Evolutionary conservation across 2,329 filamentous ascomycete genomes (phyloP).

Genomic region (Sphaerulina populicola): DNA sequence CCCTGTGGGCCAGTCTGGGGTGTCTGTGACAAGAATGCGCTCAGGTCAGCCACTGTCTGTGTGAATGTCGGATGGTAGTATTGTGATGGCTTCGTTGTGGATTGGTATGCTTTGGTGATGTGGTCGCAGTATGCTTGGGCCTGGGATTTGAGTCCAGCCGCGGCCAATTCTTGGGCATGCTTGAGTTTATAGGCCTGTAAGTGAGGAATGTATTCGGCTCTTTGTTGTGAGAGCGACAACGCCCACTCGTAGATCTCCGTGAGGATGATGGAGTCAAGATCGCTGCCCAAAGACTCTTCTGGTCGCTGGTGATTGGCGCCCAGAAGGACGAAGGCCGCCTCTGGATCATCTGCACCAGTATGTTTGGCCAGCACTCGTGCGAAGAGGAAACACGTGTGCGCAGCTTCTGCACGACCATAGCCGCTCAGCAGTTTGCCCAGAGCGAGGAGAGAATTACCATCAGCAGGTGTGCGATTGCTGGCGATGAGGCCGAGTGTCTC

Average conservation of each 20-base stretch:
- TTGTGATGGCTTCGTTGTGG: constrained; percentile 72
- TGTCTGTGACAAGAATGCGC: constrained; percentile 72
- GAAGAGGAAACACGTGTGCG: constrained; percentile 90
- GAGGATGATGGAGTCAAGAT: constrained; percentile 81
- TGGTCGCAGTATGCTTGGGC: constrained; percentile 87
- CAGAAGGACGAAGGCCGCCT: constrained; percentile 70
- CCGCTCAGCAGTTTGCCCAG: constrained; percentile 73
- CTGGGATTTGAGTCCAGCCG: constrained; percentile 71
- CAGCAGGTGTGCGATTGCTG: constrained; percentile 76
- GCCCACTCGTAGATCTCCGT: constrained; percentile 95
- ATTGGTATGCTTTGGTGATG: constrained; percentile 65
- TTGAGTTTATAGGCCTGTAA: constrained; percentile 85
- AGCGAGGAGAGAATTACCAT: constrained; percentile 66
- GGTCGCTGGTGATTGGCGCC: constrained; percentile 64
- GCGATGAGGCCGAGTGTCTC: constrained; percentile 80
- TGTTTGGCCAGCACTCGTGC: constrained; percentile 63
- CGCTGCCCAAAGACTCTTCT: constrained; percentile 64
- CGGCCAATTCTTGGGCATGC: constrained; percentile 74
- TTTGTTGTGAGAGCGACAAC: constrained; percentile 55
- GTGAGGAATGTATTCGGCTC: constrained; percentile 55
- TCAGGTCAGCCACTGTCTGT: constrained; percentile 70
- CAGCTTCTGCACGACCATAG: constrained; percentile 83
- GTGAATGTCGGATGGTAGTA: constrained; percentile 77
- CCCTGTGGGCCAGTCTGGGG: constrained; percentile 61
- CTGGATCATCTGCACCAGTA: constrained; percentile 73